Evolutionary conservation across 257 asterid genomes (phyloP), one percentile per base, ranked within the genome.

Genomic region (Thymus quinquecostatus): DNA sequence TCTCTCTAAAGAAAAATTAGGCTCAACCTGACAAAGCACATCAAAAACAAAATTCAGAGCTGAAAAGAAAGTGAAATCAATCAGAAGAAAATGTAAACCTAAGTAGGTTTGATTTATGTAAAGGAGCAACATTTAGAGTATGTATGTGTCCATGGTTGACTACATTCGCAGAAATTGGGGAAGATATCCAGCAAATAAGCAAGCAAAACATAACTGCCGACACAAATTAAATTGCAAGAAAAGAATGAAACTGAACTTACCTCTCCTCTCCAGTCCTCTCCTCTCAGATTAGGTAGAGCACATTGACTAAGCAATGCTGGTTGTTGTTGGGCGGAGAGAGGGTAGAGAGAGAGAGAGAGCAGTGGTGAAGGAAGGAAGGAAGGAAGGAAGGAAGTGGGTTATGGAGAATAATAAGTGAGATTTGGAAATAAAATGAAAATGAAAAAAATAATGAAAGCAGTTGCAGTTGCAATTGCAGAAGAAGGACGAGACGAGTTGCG

Each of bases 71-170:
- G 53, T 41, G 36, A 53, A 33, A 11, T 43, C 10, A 33, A 11
- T 43, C 10, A 55, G 21, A 8, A 55, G 45, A 55, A 4, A 53
- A 40, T 21, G 44, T 44, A 28, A 2, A 69, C 10, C 48, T 36
- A 73, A 53, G 64, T 43, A 36, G 13, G 21, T 44, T 68, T 32
- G 65, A 36, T 33, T 57, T 3, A 33, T 10, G 10, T 48, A 53
- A 51, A 66, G 62, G 62, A 56, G 21, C 63, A 66, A 6, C 69
- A 48, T 28, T 68, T 75, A 13, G 48, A 61, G n/a, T 47, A 64
- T 4, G n/a, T 47, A 64, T 4, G 34, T 38, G 9, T 14, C 47
- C 8, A 41, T 21, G 8, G 54, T 43, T 43, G 40, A 64, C 28
- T 10, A 12, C 28, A 64, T 63, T 63, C 40, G 55, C 21, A 44